A percentile compares a stretch with the other conserved stretches of the same genome.
These are phyloP conservation scores for Loxodes magnus DNA, from an alignment of 73 alveolate genomes.

Conservation along the genomic window DNA sequence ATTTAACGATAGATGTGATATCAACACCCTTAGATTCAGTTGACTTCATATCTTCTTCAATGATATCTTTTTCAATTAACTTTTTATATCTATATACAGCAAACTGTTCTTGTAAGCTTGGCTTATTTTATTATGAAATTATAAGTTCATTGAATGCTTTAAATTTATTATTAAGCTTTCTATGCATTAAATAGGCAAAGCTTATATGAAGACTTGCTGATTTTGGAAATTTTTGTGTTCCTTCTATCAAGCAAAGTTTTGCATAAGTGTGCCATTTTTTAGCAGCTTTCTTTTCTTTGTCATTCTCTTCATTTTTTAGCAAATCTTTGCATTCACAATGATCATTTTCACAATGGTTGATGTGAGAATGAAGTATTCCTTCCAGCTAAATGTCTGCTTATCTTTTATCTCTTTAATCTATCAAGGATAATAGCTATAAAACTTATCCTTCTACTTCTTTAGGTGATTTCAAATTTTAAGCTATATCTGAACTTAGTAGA, in stretches of 20 bases:
- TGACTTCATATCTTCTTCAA: constrained; percentile 21
- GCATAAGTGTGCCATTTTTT: constrained; percentile 24
- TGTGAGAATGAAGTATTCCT: constrained; percentile 24
- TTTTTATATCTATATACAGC: constrained; percentile 27
- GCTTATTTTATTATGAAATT: constrained; percentile 30
- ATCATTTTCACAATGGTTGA: constrained; percentile 21
- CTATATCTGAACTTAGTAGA: constrained; percentile 11
- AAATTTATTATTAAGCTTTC: constrained; percentile 23
- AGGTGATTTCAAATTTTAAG: constrained; percentile 18
- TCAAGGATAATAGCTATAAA: constrained; percentile 13
- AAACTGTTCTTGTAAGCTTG: constrained; percentile 26
- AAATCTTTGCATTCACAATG: constrained; percentile 20
- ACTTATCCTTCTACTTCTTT: constrained; percentile 21
- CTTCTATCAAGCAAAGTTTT: constrained; percentile 17
- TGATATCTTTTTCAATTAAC: constrained; percentile 26
- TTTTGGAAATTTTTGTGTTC: constrained; percentile 20
- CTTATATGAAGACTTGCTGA: constrained; percentile 25
- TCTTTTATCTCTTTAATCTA: constrained; percentile 23
- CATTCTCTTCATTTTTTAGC: constrained; percentile 19
- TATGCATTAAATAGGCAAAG: constrained; percentile 18
- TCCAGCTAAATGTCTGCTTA: constrained; percentile 17
- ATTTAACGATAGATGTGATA: constrained; percentile 17
- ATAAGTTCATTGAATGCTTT: constrained; percentile 33
- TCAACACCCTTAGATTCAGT: constrained; percentile 28
- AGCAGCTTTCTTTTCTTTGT: constrained; percentile 15